Evolutionary conservation across 108 stramenopile genomes (phyloP).

Genomic region (Conticribra weissflogii): DNA sequence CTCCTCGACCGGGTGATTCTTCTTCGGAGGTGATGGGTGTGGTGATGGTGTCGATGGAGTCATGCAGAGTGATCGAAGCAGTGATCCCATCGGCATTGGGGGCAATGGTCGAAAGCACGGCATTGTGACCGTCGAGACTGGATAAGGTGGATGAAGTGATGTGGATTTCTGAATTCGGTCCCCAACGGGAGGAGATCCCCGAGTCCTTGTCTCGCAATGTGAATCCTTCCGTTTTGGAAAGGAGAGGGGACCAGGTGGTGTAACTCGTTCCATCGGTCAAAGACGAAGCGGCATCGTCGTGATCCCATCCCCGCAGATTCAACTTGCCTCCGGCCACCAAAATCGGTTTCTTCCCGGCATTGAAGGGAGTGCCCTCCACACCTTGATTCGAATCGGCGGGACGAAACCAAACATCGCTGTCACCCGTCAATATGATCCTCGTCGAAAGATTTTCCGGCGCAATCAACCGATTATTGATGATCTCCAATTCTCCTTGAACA

Average conservation of each 20-base stretch:
- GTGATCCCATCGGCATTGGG: slow-evolving; percentile 35
- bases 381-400: slow-evolving; percentile 39
- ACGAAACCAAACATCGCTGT: slow-evolving; percentile 32
- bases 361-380: slow-evolving; percentile 39
- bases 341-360: slow-evolving; percentile 62
- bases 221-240: no score
- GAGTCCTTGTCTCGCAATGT: slow-evolving; percentile 10
- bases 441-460: slow-evolving; percentile 51
- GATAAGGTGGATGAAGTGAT: slow-evolving; percentile 62
- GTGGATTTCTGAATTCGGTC: slow-evolving; percentile 52
- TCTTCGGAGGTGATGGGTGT: no score
- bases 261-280: no score
- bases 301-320: slow-evolving; percentile 47
- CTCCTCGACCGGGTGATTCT: slow-evolving; percentile 54
- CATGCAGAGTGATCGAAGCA: slow-evolving; percentile 40
- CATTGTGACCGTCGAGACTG: slow-evolving; percentile 43
- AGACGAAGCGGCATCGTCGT: background rate
- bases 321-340: slow-evolving; percentile 71
- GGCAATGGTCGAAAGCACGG: slow-evolving; percentile 23
- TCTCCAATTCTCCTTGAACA: slow-evolving; percentile 70
- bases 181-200: slow-evolving; percentile 39
- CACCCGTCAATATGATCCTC: slow-evolving; percentile 54
- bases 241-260: no score
- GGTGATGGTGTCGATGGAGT: slow-evolving; percentile 39
- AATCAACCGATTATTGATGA: slow-evolving; percentile 50